phyloP scores from a whole-genome alignment of 345 rosid genomes.

The Boechera divaricarpa region DNA sequence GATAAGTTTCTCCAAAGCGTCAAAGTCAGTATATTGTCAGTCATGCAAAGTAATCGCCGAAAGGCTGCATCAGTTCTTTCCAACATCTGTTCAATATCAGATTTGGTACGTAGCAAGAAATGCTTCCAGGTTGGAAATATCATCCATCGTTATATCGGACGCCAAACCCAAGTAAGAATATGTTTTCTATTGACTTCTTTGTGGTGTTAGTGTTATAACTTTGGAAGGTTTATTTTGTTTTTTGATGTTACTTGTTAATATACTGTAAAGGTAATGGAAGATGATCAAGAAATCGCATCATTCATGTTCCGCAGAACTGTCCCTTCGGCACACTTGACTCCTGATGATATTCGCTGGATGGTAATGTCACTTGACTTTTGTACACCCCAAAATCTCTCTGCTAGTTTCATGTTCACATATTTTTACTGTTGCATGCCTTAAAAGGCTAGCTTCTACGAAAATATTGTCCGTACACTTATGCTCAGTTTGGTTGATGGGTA shows the following conservation, averaged over 20 bases:
- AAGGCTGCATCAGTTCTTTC: conserved; percentile 47
- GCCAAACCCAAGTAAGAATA: conserved; percentile 81
- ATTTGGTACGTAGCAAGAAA: conserved; percentile 65
- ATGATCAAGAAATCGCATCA: conserved; percentile 86
- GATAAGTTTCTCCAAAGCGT: conserved; percentile 85
- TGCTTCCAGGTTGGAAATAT: conserved; percentile 92
- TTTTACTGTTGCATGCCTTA: conserved; percentile 45
- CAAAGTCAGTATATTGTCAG: conserved; percentile 75
- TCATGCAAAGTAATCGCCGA: conserved; percentile 56
- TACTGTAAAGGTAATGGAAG: conserved; percentile 83
- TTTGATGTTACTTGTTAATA: conserved; percentile 22
- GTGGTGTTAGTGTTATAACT: conserved; percentile 13
- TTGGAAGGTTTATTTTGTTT: conserved; percentile 15
- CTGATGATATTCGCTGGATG: conserved; percentile 99
- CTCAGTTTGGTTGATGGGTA: not conserved
- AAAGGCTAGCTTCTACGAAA: conserved; percentile 1
- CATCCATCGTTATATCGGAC: conserved; percentile 86
- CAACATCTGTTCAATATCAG: conserved; percentile 63
- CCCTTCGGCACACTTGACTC: conserved; percentile 80
- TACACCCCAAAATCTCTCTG: not conserved
- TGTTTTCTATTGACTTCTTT: not conserved
- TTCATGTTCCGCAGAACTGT: conserved; percentile 97
- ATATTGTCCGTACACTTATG: not conserved
- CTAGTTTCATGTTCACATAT: conserved; percentile 46
- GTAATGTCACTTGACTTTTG: conserved; percentile 48